phyloP scores from a whole-genome alignment of 345 rosid species.

The Citrus inodora region DNA sequence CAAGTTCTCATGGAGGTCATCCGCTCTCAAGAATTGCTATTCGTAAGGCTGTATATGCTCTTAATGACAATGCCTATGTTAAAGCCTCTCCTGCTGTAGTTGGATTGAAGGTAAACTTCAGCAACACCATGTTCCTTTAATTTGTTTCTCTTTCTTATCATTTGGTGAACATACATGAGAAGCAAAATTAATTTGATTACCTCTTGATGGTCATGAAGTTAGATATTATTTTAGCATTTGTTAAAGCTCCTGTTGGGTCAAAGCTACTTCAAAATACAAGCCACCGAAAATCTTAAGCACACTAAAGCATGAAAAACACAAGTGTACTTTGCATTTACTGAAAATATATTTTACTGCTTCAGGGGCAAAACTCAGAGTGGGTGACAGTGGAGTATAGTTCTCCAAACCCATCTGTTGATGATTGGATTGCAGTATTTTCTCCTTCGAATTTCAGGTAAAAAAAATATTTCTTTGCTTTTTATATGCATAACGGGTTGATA shows the following conservation, averaged over 20 bases:
- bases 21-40: constrained; percentile 56
- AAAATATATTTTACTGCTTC: neutral
- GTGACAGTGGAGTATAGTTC: constrained; percentile 44
- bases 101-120: constrained; percentile 45
- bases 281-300: neutral
- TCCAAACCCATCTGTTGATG: constrained; percentile 58
- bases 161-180: neutral
- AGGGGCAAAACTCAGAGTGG: constrained; percentile 62
- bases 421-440: constrained; percentile 82
- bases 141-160: neutral
- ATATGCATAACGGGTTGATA: neutral
- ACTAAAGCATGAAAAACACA: neutral
- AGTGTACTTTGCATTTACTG: neutral
- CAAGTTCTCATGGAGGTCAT: constrained; percentile 46
- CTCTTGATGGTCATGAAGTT: neutral
- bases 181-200: neutral
- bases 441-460: constrained; percentile 67
- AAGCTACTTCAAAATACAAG: neutral
- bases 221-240: neutral
- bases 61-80: constrained; percentile 39
- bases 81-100: constrained; percentile 51
- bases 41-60: constrained; percentile 32
- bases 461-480: neutral
- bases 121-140: neutral
- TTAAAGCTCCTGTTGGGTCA: neutral